These are phyloP conservation scores for Paecilomyces sp. DNA, from an alignment of 2,329 filamentous ascomycete species.

Conservation along the genomic window DNA sequence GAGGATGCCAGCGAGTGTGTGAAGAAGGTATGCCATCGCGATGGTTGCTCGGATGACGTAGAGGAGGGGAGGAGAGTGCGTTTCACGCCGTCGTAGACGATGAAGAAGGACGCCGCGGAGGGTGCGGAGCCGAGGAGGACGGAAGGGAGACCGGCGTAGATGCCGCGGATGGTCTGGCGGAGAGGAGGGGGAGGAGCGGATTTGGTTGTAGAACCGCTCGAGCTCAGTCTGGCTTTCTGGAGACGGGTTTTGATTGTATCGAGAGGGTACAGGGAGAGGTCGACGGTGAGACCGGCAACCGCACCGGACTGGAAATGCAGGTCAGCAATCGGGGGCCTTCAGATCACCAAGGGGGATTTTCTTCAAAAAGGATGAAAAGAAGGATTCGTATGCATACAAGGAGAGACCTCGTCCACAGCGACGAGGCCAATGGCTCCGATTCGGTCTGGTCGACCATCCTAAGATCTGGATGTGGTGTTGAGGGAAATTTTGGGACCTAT, in stretches of 20 bases:
- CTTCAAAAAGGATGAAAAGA: neutral
- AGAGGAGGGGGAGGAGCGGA: constrained; percentile 65
- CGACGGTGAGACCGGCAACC: constrained; percentile 89
- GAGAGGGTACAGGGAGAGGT: constrained; percentile 93
- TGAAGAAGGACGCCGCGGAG: constrained; percentile 94
- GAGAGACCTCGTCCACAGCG: constrained; percentile 38
- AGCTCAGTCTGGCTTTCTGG: constrained; percentile 46
- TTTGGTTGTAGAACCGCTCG: constrained; percentile 26
- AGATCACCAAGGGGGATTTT: constrained; percentile 5
- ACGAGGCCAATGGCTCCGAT: constrained; percentile 29
- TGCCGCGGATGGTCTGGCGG: constrained; percentile 79
- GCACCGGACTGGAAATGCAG: constrained; percentile 61
- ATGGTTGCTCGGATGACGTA: constrained; percentile 15
- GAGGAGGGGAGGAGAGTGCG: constrained; percentile 36
- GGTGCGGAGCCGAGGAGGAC: constrained; percentile 88
- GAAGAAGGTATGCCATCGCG: constrained; percentile 31
- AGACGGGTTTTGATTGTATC: constrained; percentile 98
- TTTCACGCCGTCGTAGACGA: constrained; percentile 79
- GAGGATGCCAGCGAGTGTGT: constrained; percentile 80
- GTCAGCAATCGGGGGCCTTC: neutral
- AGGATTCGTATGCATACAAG: constrained; percentile 17
- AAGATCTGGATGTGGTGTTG: constrained; percentile 3
- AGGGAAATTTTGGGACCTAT: neutral
- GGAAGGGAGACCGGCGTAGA: constrained; percentile 87
- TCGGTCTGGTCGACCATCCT: constrained; percentile 20